A percentile compares a stretch with the other conserved stretches of the same genome.
phyloP scores from a whole-genome alignment of 2,329 filamentous ascomycete genomes.

The Ophiostoma montium region DNA sequence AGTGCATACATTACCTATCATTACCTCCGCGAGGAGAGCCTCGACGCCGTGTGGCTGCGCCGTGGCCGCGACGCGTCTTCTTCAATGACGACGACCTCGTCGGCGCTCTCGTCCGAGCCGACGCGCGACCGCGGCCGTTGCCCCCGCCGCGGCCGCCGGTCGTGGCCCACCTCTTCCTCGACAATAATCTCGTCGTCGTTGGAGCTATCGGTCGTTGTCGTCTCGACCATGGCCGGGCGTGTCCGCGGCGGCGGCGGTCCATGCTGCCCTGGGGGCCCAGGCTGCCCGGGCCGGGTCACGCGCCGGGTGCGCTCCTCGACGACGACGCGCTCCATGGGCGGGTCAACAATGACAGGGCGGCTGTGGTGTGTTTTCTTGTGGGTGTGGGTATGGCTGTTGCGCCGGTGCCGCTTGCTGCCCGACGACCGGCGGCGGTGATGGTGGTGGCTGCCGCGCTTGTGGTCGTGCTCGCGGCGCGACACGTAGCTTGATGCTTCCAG shows the following conservation, averaged over 20 bases:
- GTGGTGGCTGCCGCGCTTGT: neutral
- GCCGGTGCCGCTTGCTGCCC: slow-evolving; percentile 10
- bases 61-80: neutral
- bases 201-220: neutral
- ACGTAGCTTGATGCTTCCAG: slow-evolving; percentile 16
- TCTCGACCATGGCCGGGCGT: neutral
- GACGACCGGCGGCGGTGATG: neutral
- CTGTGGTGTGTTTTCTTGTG: slow-evolving; percentile 12
- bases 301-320: slow-evolving; percentile 8
- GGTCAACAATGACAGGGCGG: slow-evolving; percentile 17
- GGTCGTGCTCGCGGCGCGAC: slow-evolving; percentile 8
- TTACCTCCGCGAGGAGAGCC: neutral
- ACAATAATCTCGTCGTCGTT: slow-evolving; percentile 7
- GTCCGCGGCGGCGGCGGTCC: neutral
- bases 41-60: neutral
- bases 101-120: neutral
- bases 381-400: slow-evolving; percentile 17
- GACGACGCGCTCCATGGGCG: slow-evolving; percentile 17
- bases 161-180: slow-evolving; percentile 1
- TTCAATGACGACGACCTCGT: slow-evolving; percentile 9
- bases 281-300: neutral
- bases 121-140: neutral
- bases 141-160: neutral
- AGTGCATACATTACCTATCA: too few relatives aligned
- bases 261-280: neutral